These are phyloP conservation scores for Dactylonectria estremocensis DNA, from an alignment of 2,329 filamentous ascomycete genomes.

Conservation along the genomic window DNA sequence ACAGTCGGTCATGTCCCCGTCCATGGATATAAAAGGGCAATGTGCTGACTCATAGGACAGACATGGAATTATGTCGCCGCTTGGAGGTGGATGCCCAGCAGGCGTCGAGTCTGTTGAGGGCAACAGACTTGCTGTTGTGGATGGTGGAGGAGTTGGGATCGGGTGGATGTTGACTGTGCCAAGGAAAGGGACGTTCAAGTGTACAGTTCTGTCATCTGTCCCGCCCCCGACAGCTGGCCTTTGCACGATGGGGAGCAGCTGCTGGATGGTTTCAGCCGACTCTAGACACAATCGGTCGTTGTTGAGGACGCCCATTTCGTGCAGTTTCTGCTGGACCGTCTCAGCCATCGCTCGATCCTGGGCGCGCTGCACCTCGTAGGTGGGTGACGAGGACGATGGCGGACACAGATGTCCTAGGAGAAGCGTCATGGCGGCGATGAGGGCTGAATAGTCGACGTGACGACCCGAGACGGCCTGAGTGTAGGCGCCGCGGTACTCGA, in stretches of 20 bases:
- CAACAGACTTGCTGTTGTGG: conserved; percentile 28
- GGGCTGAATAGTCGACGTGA: conserved; percentile 66
- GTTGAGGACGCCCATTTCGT: conserved; percentile 55
- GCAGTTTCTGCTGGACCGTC: conserved; percentile 55
- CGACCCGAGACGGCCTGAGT: conserved; percentile 50
- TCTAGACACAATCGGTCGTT: conserved; percentile 60
- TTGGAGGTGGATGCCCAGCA: conserved; percentile 15
- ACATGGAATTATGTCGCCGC: conserved; percentile 21
- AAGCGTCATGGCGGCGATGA: conserved; percentile 67
- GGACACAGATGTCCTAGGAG: conserved; percentile 65
- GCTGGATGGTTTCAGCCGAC: conserved; percentile 59
- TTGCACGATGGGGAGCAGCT: conserved; percentile 60
- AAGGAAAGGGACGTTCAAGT: conserved; percentile 62
- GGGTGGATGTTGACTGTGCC: conserved; percentile 62
- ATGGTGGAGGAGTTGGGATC: conserved; percentile 34
- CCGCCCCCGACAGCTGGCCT: conserved; percentile 33
- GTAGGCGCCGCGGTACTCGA: conserved; percentile 58
- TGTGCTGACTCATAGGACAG: conserved; percentile 12
- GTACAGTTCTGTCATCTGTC: conserved; percentile 47
- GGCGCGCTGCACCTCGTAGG: conserved; percentile 38
- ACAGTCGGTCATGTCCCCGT: conserved; percentile 25
- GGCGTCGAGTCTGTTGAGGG: conserved; percentile 36
- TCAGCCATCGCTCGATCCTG: conserved; percentile 57
- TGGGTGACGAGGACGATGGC: conserved; percentile 49
- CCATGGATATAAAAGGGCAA: conserved; percentile 16